Percentiles rank a stretch among this genome's conserved stretches.
Evolutionary conservation across 768 basidiomycete genomes (phyloP).

Genomic region (Rhizopogon vinicolor): DNA sequence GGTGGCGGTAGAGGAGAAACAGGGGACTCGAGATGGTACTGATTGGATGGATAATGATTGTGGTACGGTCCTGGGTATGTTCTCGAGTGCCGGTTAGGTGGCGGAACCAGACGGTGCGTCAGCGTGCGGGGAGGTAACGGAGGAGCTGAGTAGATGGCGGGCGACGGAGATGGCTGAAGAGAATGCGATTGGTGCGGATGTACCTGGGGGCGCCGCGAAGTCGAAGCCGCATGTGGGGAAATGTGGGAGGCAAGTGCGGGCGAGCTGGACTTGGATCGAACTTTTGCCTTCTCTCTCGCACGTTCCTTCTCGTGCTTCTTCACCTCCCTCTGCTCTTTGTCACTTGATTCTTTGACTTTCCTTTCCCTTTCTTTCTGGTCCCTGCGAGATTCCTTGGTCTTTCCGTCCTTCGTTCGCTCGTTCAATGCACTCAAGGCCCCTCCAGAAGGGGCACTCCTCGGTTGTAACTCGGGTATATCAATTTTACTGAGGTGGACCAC

Average conservation of each 20-base stretch:
- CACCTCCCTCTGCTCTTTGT: slow-evolving; percentile 25
- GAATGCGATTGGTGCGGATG: slow-evolving; percentile 31
- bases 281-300: slow-evolving; percentile 38
- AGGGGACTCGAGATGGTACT: background rate
- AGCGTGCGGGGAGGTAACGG: slow-evolving; percentile 17
- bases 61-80: slow-evolving; percentile 4
- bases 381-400: background rate
- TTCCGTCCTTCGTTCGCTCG: background rate
- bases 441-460: slow-evolving; percentile 26
- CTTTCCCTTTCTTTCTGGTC: background rate
- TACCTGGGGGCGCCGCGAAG: slow-evolving; percentile 16
- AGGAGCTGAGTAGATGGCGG: slow-evolving; percentile 33
- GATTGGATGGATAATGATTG: background rate
- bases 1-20: background rate
- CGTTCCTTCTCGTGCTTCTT: slow-evolving; percentile 26
- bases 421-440: background rate
- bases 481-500: slow-evolving; percentile 82
- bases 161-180: slow-evolving; percentile 36
- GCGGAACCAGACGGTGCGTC: background rate
- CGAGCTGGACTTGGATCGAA: slow-evolving; percentile 1
- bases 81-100: slow-evolving; percentile 14
- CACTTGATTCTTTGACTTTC: background rate
- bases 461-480: slow-evolving; percentile 77
- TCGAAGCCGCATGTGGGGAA: slow-evolving; percentile 13
- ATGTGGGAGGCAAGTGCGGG: background rate